Conservation (phyloP, 345 rosid species). For the Eucalyptus shirleyi region DNA sequence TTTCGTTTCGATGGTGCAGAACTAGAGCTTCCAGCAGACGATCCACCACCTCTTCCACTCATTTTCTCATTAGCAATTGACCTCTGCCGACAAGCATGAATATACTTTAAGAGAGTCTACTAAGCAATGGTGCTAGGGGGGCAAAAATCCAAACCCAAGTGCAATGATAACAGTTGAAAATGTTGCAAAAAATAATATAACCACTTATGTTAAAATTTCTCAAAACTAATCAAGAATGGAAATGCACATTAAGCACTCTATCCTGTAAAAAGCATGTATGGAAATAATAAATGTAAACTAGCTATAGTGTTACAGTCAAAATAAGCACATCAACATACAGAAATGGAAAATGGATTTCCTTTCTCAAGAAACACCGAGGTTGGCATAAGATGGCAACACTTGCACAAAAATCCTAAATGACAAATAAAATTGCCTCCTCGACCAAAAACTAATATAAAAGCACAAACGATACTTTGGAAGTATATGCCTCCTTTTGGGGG, state of each 20-base stretch:
- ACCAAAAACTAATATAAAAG: neutral
- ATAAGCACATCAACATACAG: neutral
- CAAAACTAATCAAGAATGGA: neutral
- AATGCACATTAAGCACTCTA: neutral
- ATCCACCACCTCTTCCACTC: constrained; percentile 30
- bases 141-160: neutral
- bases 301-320: neutral
- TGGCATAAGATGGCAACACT: neutral
- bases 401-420: neutral
- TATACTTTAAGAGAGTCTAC: neutral
- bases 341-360: neutral
- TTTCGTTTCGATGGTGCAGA: constrained; percentile 38
- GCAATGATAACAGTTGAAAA: neutral
- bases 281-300: neutral
- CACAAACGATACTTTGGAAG: neutral
- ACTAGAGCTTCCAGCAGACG: constrained; percentile 26
- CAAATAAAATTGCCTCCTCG: neutral
- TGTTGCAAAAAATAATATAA: neutral
- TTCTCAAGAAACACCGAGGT: neutral
- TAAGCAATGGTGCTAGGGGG: neutral
- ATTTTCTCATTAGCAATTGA: constrained; percentile 27
- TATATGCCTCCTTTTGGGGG: neutral
- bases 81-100: constrained; percentile 18
- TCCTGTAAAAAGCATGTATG: neutral
- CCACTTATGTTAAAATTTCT: neutral